These are phyloP conservation scores for Candolleomyces eurysporus DNA, from an alignment of 768 basidiomycete species.

Conservation along the genomic window DNA sequence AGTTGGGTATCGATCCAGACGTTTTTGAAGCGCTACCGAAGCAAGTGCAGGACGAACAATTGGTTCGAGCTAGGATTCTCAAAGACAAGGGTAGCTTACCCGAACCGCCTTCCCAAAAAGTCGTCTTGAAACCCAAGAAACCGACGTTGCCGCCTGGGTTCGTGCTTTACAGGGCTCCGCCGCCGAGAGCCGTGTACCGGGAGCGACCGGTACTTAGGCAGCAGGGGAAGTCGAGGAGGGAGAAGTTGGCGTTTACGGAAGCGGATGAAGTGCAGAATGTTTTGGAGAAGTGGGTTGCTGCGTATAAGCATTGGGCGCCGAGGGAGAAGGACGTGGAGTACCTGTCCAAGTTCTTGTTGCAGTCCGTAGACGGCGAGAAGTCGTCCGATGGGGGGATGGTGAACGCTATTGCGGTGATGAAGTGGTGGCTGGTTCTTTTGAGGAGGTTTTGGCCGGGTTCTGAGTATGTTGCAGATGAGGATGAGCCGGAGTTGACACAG, in stretches of 20 bases:
- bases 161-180: slow-evolving; percentile 46
- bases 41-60: slow-evolving; percentile 70
- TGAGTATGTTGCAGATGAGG: slow-evolving; percentile 41
- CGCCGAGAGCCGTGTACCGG: slow-evolving; percentile 53
- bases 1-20: slow-evolving; percentile 70
- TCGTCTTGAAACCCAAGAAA: slow-evolving; percentile 54
- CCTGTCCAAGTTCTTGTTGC: slow-evolving; percentile 70
- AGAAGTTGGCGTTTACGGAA: slow-evolving; percentile 59
- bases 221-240: slow-evolving; percentile 52
- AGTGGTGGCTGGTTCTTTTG: slow-evolving; percentile 79
- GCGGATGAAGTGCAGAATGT: slow-evolving; percentile 70
- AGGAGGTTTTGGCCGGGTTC: slow-evolving; percentile 60
- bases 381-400: slow-evolving; percentile 64
- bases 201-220: slow-evolving; percentile 54
- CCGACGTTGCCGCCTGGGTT: slow-evolving; percentile 37
- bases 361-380: slow-evolving; percentile 54
- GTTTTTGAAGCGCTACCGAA: slow-evolving; percentile 66
- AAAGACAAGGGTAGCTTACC: slow-evolving; percentile 41
- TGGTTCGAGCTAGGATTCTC: slow-evolving; percentile 55
- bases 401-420: slow-evolving; percentile 66
- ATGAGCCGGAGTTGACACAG: slow-evolving; percentile 30
- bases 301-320: slow-evolving; percentile 60
- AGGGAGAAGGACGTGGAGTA: slow-evolving; percentile 72
- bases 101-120: slow-evolving; percentile 39
- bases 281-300: slow-evolving; percentile 74